These are phyloP conservation scores for Monosporascus sp. DNA, from an alignment of 2,329 filamentous ascomycete genomes.

Conservation along the genomic window DNA sequence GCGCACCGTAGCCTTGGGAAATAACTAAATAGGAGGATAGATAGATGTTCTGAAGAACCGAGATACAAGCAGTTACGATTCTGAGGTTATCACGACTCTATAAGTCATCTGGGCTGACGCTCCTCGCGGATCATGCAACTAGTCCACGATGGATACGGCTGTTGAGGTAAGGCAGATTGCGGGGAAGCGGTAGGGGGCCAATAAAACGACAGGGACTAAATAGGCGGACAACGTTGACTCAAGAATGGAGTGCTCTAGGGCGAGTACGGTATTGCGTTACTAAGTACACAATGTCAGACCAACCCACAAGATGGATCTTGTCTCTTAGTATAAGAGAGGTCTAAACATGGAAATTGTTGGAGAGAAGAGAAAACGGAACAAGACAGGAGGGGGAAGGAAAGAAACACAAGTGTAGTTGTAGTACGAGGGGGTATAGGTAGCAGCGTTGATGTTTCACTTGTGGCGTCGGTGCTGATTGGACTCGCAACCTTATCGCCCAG, in stretches of 20 bases:
- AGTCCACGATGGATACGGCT: background rate
- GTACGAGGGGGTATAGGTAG: background rate
- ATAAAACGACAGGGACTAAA: background rate
- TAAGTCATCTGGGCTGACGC: background rate
- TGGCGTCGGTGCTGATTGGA: conserved; percentile 1
- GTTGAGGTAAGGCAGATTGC: background rate
- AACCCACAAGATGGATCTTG: too few relatives aligned
- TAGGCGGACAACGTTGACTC: background rate
- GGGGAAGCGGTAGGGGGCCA: background rate
- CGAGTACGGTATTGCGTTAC: too few relatives aligned
- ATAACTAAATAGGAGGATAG: background rate
- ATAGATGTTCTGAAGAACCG: too few relatives aligned
- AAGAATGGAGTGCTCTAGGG: too few relatives aligned
- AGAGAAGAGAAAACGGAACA: background rate
- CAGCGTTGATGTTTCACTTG: background rate
- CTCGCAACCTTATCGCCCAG: conserved; percentile 10
- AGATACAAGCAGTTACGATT: too few relatives aligned
- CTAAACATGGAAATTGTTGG: background rate
- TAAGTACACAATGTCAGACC: too few relatives aligned
- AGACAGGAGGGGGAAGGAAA: background rate
- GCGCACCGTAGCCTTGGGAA: background rate
- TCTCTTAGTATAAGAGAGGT: too few relatives aligned
- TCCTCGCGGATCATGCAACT: background rate
- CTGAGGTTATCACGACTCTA: background rate
- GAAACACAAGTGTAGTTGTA: background rate